Base-by-base conservation (phyloP, 305 asterid genomes). In the Solanum aculeatissimum region DNA sequence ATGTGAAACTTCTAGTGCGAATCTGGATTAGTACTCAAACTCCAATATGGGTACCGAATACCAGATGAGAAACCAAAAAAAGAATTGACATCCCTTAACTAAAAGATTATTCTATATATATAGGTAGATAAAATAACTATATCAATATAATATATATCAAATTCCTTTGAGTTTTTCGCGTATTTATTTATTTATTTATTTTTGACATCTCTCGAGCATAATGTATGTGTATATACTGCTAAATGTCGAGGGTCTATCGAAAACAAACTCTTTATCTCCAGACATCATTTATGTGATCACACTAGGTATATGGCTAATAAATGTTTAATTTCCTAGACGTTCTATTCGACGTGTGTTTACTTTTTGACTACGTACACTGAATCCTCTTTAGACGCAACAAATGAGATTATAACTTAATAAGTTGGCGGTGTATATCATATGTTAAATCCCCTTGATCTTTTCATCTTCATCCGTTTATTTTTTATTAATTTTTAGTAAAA, bases 381-480 rank as follows among this genome's bases (percentile, higher is more conserved):
- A 57, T 1, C 63, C 6, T 57, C 63, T 57, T 57, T 13, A 6
- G 0, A 53, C 19, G 11, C 18, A 21, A 54, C 0, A 0, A 1
- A 2, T 54, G 2, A 4, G 19, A 54, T 18, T 16, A 54, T 0
- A 54, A 18, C n/a, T 18, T 23, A 19, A 4, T 47, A 47, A 11
- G 0, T 3, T 12, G 14, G 14, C 12, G 53, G 3, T 12, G 53
- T 42, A 15, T 16, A 2, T 3, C 3, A 18, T 55, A 55, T 55
- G 27, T 55, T 55, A 3, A 8, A 55, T 55, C 8, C 3, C 10
- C 13, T 19, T n/a, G 25, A 0, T 4, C 32, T 60, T 9, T 68
- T 68, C 1, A 3, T 15, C 9, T 5, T 21, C 19, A 0, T 0
- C n/a, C n/a, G n/a, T n/a, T n/a, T n/a, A n/a, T n/a, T n/a, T n/a